These are phyloP conservation scores for Lentinula sp. DNA, from an alignment of 768 basidiomycete species.

Conservation along the genomic window DNA sequence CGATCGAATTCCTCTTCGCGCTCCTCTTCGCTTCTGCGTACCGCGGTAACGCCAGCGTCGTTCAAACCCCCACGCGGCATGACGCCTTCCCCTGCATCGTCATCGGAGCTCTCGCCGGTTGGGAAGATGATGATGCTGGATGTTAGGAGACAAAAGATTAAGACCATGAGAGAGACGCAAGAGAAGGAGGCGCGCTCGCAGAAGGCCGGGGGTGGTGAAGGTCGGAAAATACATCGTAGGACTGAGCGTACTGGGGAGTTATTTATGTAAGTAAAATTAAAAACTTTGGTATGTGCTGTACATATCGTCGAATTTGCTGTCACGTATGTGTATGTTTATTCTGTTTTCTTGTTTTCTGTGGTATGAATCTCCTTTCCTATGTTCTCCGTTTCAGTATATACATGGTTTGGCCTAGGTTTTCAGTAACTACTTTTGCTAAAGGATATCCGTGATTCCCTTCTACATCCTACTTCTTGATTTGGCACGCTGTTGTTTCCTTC, in stretches of 20 bases:
- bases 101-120: constrained; percentile 68
- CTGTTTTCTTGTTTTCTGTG: background rate
- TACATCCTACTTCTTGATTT: background rate
- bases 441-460: background rate
- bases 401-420: background rate
- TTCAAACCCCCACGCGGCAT: constrained; percentile 40
- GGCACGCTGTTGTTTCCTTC: background rate
- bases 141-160: constrained; percentile 35
- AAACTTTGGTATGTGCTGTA: background rate
- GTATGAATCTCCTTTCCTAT: background rate
- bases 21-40: constrained; percentile 28
- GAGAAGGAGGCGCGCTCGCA: background rate
- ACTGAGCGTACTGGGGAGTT: background rate
- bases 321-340: background rate
- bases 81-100: constrained; percentile 59
- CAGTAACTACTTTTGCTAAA: background rate
- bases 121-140: constrained; percentile 64
- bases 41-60: constrained; percentile 32
- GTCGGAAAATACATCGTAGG: background rate
- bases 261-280: background rate
- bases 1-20: constrained; percentile 23
- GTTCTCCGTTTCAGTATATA: no score
- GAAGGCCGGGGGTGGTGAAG: background rate
- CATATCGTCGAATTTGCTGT: background rate
- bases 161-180: background rate